Evolutionary conservation across 1,284 basidiomycete genomes (phyloP), one percentile per base, ranked within the genome.

Genomic region (Coriolopsis trogii): DNA sequence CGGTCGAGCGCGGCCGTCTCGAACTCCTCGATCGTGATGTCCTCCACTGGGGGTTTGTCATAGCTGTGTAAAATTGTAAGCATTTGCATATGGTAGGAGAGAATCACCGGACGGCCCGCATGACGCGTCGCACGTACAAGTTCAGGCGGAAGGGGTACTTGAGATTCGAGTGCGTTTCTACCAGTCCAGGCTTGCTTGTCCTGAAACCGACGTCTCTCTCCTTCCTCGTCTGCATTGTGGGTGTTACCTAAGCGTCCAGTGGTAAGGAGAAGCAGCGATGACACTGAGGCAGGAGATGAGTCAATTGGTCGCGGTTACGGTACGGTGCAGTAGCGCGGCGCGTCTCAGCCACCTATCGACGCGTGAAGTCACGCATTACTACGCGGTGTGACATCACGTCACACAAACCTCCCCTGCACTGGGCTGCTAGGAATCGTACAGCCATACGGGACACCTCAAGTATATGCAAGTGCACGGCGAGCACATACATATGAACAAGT

Each of bases 1-100:
- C 97, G 80, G 60, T 96, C 87, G 20, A 99, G 81, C 0, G 96
- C 97, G 69, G 84, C 93, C 3, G 81, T 87, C 72, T 99, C 97
- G 62, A 99, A 99, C 59, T 98, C 92, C 67, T 99, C 97, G 18
- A 99, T 80, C 1, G 95, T 96, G 25, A 99, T 89, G 63, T 99
- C 95, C 41, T 89, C 87, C 13, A 81, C 67, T 6, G 96, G 96
- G 12, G 95, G 92, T n/a, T 71, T 74, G 56, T 93, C 84, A 66
- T 99, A 98, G 72, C 93, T 95, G 56, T n/a, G n/a, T 12, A 28
- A 47, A 7, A 46, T 26, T 37, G 15, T 37, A 26, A 33, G 44
- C 52, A 7, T 34, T 6, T 30, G 41, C 29, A 3, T 43, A 42
- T 23, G 37, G 16, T 28, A 49, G 54, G 25, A 40, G 43, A 15